Conservation (phyloP, 164 flowering plant genomes). For the Protea cynaroides region DNA sequence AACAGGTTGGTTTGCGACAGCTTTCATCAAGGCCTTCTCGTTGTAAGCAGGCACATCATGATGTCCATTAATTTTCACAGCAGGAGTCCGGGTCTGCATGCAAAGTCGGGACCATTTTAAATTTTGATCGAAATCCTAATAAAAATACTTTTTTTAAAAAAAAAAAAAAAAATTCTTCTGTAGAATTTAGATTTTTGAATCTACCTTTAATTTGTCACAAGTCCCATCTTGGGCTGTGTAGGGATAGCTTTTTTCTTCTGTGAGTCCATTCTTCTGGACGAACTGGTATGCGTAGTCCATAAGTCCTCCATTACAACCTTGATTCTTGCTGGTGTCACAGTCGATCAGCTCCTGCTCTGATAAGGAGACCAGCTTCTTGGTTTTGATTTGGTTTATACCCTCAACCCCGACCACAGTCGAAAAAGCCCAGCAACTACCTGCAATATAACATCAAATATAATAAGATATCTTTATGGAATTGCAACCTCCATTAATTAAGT, state of each 20-base stretch:
- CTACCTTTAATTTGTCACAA: conserved; percentile 22
- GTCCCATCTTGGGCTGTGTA: conserved; percentile 25
- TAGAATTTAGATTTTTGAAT: too few species aligned
- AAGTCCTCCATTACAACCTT: conserved; percentile 31
- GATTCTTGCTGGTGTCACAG: conserved; percentile 22
- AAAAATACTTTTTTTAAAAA: too few species aligned
- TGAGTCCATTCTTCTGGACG: conserved; percentile 28
- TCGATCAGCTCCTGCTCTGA: conserved; percentile 42
- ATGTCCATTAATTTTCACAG: conserved; percentile 25
- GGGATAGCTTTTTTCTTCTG: conserved; percentile 23
- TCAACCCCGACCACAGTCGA: conserved; percentile 34
- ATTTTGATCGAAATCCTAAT: too few species aligned
- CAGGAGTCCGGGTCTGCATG: conserved; percentile 22
- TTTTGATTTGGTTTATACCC: conserved; percentile 30
- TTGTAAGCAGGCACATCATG: conserved; percentile 26
- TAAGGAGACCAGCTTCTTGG: conserved; percentile 25
- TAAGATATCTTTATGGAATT: too few species aligned
- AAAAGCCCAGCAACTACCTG: conserved; percentile 44
- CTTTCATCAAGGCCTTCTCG: conserved; percentile 21
- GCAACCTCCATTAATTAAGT: too few species aligned
- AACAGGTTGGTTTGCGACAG: conserved; percentile 28
- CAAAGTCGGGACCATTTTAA: not conserved
- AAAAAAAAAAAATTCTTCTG: too few species aligned
- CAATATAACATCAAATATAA: not conserved
- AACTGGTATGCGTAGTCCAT: conserved; percentile 32